Conservation (phyloP, 2,329 filamentous ascomycete genomes). For the Domatiomyces catenatus region DNA sequence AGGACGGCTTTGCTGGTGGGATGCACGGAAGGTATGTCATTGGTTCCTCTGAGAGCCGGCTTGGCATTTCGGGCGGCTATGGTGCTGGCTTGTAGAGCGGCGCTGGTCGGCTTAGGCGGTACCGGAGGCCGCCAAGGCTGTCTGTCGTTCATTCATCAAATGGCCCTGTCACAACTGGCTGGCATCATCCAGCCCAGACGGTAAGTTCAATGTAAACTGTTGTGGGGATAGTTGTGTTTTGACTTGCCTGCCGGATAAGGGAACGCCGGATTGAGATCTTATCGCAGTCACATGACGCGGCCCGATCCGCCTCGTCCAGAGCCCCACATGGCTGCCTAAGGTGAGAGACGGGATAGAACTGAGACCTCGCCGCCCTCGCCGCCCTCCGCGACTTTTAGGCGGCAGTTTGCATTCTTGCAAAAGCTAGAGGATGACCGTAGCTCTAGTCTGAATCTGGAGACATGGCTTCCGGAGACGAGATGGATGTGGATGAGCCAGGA, state of each 20-base stretch:
- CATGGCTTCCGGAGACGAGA: slow-evolving; percentile 15
- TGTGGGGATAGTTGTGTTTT: not conserved
- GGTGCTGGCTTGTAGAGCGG: not conserved
- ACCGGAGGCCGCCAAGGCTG: slow-evolving; percentile 15
- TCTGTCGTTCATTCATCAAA: slow-evolving; percentile 17
- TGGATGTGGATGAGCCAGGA: slow-evolving; percentile 27
- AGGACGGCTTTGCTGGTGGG: not conserved
- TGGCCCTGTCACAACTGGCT: not conserved
- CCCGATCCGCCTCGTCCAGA: too few species aligned
- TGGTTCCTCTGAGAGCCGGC: not conserved
- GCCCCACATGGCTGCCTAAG: too few species aligned
- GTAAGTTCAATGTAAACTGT: not conserved
- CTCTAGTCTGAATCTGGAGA: not conserved
- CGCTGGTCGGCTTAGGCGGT: slow-evolving; percentile 13
- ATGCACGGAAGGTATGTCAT: not conserved
- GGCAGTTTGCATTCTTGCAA: not conserved
- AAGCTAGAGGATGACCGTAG: not conserved
- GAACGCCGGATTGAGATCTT: not conserved
- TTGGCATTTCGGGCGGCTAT: not conserved
- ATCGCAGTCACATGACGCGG: too few species aligned
- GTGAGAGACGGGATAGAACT: too few species aligned
- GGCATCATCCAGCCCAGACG: not conserved
- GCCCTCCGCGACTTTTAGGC: not conserved
- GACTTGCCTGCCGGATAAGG: not conserved
- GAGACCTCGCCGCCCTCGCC: too few species aligned